These are phyloP conservation scores for Tephrocybe sp. DNA, from an alignment of 768 basidiomycete genomes.

Conservation along the genomic window DNA sequence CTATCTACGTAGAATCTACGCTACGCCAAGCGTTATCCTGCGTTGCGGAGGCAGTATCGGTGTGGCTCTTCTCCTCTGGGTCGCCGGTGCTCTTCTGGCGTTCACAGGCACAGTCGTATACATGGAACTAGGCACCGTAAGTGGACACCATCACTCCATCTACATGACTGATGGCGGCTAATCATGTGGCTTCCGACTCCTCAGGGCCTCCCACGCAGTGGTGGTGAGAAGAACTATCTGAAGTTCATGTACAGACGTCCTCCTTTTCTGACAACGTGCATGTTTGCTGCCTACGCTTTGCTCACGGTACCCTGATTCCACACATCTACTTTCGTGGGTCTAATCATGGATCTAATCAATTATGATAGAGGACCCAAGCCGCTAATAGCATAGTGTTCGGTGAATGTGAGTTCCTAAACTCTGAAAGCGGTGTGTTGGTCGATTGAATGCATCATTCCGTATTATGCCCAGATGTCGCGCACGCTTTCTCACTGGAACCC, in stretches of 20 bases:
- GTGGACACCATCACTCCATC: conserved; percentile 12
- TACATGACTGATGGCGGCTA: background rate
- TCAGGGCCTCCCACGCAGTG: conserved; percentile 64
- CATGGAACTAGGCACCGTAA: conserved; percentile 67
- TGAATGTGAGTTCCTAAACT: conserved; percentile 47
- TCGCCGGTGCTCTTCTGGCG: conserved; percentile 63
- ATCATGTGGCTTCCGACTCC: background rate
- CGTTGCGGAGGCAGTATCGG: conserved; percentile 66
- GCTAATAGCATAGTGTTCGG: conserved; percentile 65
- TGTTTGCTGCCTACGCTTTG: conserved; percentile 54
- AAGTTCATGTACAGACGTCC: conserved; percentile 64
- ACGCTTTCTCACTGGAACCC: conserved; percentile 46
- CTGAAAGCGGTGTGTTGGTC: background rate
- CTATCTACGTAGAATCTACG: conserved; percentile 53
- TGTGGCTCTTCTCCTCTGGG: conserved; percentile 64
- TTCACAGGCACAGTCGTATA: conserved; percentile 66
- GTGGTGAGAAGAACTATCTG: conserved; percentile 74
- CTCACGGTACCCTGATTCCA: conserved; percentile 40
- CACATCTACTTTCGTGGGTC: background rate
- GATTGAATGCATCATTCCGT: background rate
- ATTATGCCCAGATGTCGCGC: conserved; percentile 44
- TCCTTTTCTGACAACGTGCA: conserved; percentile 54
- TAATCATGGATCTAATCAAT: background rate
- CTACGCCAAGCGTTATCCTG: conserved; percentile 65
- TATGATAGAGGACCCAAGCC: conserved; percentile 49